These are phyloP conservation scores for Lichtheimia hyalospora DNA, from an alignment of 371 early-diverging fungal species.

Conservation along the genomic window DNA sequence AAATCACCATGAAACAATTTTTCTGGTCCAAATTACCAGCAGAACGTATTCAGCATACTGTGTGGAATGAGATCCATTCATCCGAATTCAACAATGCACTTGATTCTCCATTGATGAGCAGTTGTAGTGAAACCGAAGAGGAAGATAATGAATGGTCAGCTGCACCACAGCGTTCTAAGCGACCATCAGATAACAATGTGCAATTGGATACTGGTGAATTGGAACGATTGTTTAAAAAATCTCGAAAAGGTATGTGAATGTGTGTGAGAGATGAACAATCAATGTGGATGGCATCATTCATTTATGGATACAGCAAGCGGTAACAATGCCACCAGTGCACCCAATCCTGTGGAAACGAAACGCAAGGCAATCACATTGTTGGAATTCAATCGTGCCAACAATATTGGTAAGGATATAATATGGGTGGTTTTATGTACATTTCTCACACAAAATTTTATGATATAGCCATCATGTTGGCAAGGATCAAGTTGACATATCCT, in stretches of 20 bases:
- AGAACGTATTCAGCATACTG: slow-evolving; percentile 54
- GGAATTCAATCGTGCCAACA: slow-evolving; percentile 64
- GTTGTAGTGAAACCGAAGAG: slow-evolving; percentile 23
- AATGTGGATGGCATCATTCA: background rate
- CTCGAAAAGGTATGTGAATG: slow-evolving; percentile 5
- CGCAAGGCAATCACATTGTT: slow-evolving; percentile 56
- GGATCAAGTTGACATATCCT: slow-evolving; percentile 63
- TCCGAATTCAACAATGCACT: slow-evolving; percentile 23
- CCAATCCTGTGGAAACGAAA: slow-evolving; percentile 1
- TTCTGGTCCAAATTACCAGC: slow-evolving; percentile 63
- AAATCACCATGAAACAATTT: slow-evolving; percentile 47
- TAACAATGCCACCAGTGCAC: background rate
- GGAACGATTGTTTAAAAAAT: slow-evolving; percentile 41
- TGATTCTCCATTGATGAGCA: slow-evolving; percentile 22
- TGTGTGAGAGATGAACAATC: background rate
- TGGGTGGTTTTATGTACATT: slow-evolving; percentile 18
- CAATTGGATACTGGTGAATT: slow-evolving; percentile 40
- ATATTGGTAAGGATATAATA: slow-evolving; percentile 38
- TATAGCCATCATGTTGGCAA: slow-evolving; percentile 70
- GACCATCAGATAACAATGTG: background rate
- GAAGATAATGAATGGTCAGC: slow-evolving; percentile 15
- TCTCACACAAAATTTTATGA: slow-evolving; percentile 14
- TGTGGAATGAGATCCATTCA: slow-evolving; percentile 55
- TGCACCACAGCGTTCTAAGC: background rate
- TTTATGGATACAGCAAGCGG: background rate